A percentile compares a stretch with the other conserved stretches of the same genome.
Evolutionary conservation across 208 protist genomes (phyloP).

Genomic region (Trypanosoma conorhini): DNA sequence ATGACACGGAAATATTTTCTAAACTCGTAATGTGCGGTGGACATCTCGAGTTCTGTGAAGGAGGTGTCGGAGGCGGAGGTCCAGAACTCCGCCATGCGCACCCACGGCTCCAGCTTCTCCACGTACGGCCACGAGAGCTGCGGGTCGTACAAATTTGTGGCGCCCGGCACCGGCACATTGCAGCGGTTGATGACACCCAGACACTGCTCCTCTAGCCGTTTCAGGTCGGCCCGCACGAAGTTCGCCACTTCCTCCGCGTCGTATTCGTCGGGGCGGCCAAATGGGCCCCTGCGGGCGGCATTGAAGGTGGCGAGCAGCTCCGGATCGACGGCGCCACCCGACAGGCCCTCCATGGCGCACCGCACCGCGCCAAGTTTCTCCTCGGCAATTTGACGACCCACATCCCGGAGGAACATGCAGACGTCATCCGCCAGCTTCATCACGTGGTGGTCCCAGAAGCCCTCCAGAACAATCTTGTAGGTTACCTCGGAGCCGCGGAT

Average conservation of each 20-base stretch:
- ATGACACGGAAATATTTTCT: constrained; percentile 88
- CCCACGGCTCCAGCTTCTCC: constrained; percentile 86
- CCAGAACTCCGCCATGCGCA: constrained; percentile 88
- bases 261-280: constrained; percentile 66
- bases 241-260: constrained; percentile 77
- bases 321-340: constrained; percentile 52
- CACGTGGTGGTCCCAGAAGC: constrained; percentile 90
- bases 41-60: constrained; percentile 88
- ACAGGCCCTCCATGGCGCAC: constrained; percentile 41
- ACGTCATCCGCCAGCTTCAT: constrained; percentile 88
- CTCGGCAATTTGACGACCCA: constrained; percentile 69
- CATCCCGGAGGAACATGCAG: constrained; percentile 83
- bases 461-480: constrained; percentile 83
- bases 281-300: constrained; percentile 48
- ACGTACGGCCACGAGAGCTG: constrained; percentile 86
- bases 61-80: constrained; percentile 85
- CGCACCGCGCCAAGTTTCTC: constrained; percentile 77
- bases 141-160: constrained; percentile 79
- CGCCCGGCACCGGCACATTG: constrained; percentile 77
- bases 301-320: constrained; percentile 69
- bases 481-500: constrained; percentile 75
- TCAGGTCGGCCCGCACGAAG: constrained; percentile 74
- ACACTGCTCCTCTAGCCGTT: constrained; percentile 82
- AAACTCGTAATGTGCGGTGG: constrained; percentile 90
- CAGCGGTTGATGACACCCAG: constrained; percentile 75